phyloP scores from a whole-genome alignment of 2,329 filamentous ascomycete species.

The Microcyclospora pomicola region DNA sequence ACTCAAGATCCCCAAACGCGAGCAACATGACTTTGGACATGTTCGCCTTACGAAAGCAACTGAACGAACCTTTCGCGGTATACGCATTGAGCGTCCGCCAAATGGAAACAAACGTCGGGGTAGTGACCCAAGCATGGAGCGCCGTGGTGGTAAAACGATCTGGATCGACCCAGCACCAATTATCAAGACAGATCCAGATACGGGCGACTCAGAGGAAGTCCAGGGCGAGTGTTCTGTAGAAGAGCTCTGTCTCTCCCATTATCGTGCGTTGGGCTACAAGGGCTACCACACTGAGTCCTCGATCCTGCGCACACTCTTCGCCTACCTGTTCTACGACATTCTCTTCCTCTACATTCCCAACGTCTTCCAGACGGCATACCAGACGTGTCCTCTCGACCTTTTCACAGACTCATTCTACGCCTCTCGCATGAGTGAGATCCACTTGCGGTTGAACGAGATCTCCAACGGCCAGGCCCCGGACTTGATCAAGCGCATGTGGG shows the following conservation, averaged over 20 bases:
- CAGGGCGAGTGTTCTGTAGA: constrained; percentile 74
- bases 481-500: constrained; percentile 56
- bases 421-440: constrained; percentile 75
- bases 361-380: constrained; percentile 90
- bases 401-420: constrained; percentile 89
- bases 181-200: constrained; percentile 3
- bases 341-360: constrained; percentile 89
- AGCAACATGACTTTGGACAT: constrained; percentile 88
- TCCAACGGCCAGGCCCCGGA: constrained; percentile 61
- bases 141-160: constrained; percentile 55
- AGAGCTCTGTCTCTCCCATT: constrained; percentile 82
- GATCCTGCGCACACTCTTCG: constrained; percentile 70
- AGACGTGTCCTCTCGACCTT: constrained; percentile 84
- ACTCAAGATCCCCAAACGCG: constrained; percentile 66
- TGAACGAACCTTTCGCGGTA: constrained; percentile 62
- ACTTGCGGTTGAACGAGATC: constrained; percentile 72
- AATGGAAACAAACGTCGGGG: constrained; percentile 11
- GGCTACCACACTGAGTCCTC: constrained; percentile 89
- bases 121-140: constrained; percentile 26
- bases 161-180: constrained; percentile 57
- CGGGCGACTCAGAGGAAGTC: constrained; percentile 2
- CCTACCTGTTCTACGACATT: constrained; percentile 85
- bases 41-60: constrained; percentile 62
- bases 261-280: constrained; percentile 75
- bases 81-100: constrained; percentile 45